phyloP scores from a whole-genome alignment of 306 rosid genomes.

The Casuarina glauca region DNA sequence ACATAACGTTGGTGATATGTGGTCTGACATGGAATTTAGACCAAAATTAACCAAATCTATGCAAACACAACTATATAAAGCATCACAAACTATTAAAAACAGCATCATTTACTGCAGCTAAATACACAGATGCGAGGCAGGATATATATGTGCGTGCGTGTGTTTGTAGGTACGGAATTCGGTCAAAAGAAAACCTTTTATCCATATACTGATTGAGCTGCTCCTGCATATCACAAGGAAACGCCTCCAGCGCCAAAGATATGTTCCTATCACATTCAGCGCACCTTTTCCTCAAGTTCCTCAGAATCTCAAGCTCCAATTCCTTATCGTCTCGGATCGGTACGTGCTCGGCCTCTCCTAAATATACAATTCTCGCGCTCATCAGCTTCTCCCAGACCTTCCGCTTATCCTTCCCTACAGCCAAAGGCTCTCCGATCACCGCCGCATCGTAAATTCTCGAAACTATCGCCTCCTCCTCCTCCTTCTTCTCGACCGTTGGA shows the following conservation, averaged over 20 bases:
- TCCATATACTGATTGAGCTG: slow-evolving; percentile 68
- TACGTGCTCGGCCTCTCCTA: slow-evolving; percentile 95
- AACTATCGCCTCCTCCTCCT: slow-evolving; percentile 55
- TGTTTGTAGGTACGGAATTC: neutral
- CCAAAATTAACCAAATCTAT: neutral
- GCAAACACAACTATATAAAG: neutral
- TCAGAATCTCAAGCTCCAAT: slow-evolving; percentile 84
- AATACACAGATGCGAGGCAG: neutral
- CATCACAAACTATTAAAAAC: neutral
- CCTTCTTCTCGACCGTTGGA: slow-evolving; percentile 32
- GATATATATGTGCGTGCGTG: neutral
- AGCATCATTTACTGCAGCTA: neutral
- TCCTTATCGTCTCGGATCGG: slow-evolving; percentile 88
- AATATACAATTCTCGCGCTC: slow-evolving; percentile 76
- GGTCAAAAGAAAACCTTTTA: slow-evolving; percentile 47
- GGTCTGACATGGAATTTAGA: neutral
- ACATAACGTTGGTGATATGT: too few relatives aligned
- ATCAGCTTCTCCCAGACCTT: slow-evolving; percentile 95
- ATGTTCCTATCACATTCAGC: slow-evolving; percentile 51
- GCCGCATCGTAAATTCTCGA: slow-evolving; percentile 91
- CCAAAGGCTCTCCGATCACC: slow-evolving; percentile 87
- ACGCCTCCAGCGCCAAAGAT: slow-evolving; percentile 79
- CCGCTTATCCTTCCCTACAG: slow-evolving; percentile 80
- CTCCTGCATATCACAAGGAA: slow-evolving; percentile 78
- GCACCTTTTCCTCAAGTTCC: slow-evolving; percentile 61